These are phyloP conservation scores for Elsinoe perseae DNA, from an alignment of 2,329 filamentous ascomycete genomes.

Conservation along the genomic window DNA sequence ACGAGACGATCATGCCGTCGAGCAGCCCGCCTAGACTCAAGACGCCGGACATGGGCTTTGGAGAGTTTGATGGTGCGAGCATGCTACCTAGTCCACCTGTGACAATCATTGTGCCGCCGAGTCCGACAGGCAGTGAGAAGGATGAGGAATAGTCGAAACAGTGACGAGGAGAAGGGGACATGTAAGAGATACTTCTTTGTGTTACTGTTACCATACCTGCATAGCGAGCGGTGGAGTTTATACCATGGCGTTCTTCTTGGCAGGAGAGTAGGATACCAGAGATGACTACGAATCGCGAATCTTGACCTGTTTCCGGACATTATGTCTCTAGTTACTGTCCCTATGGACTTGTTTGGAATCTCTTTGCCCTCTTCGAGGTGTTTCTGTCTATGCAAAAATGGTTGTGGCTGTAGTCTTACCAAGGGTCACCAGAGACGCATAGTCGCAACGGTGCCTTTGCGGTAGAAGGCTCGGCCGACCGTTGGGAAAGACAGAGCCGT, in stretches of 20 bases:
- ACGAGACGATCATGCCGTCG: slow-evolving; percentile 24
- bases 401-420: neutral
- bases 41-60: slow-evolving; percentile 19
- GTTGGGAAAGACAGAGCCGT: neutral
- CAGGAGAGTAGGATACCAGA: neutral
- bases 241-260: neutral
- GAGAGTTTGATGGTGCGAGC: slow-evolving; percentile 17
- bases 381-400: neutral
- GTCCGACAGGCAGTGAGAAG: slow-evolving; percentile 21
- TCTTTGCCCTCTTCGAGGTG: neutral
- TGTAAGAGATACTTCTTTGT: neutral
- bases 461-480: neutral
- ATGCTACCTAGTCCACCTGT: slow-evolving; percentile 21
- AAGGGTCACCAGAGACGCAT: neutral
- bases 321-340: too few species aligned
- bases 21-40: slow-evolving; percentile 16
- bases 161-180: slow-evolving; percentile 16
- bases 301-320: neutral
- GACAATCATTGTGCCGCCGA: slow-evolving; percentile 27
- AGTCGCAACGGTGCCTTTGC: neutral
- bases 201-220: neutral
- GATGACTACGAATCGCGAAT: neutral
- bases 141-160: neutral
- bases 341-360: neutral
- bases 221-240: slow-evolving; percentile 12